phyloP scores from a whole-genome alignment of 1,284 basidiomycete genomes.

The Flammula alnicola region DNA sequence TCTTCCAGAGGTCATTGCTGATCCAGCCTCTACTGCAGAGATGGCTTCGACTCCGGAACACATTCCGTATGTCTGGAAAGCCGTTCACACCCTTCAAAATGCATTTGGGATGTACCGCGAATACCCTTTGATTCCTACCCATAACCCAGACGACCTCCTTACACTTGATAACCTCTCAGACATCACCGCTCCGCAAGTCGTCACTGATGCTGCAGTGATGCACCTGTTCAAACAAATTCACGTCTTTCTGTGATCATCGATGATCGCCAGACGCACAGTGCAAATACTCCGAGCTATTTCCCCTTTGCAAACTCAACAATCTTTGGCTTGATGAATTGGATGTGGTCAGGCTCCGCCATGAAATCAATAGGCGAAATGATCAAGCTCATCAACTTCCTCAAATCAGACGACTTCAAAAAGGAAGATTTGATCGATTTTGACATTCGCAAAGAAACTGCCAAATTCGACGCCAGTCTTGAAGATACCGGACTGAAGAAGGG shows the following conservation, averaged over 20 bases:
- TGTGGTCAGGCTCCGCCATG: slow-evolving; percentile 24
- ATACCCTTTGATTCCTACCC: not conserved
- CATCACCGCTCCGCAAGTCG: not conserved
- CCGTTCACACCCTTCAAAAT: not conserved
- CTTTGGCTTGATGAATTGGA: slow-evolving; percentile 28
- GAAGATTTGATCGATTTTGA: slow-evolving; percentile 1
- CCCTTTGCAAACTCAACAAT: slow-evolving; percentile 24
- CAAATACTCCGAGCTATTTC: not conserved
- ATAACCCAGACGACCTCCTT: not conserved
- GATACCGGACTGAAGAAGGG: not conserved
- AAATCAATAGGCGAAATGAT: slow-evolving; percentile 25
- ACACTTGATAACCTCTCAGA: not conserved
- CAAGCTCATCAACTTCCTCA: not conserved
- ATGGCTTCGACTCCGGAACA: not conserved
- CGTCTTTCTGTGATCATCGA: not conserved
- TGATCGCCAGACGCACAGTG: too few species aligned
- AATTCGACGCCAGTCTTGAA: not conserved
- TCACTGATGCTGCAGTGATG: too few species aligned
- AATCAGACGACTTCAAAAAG: slow-evolving; percentile 1
- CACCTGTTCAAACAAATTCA: not conserved
- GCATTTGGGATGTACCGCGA: slow-evolving; percentile 2
- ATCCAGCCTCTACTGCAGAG: not conserved
- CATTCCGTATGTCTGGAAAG: not conserved
- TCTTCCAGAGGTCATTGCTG: not conserved
- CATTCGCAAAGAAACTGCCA: not conserved